Evolutionary conservation across 345 rosid species (phyloP).

Genomic region (Salix arbutifolia): DNA sequence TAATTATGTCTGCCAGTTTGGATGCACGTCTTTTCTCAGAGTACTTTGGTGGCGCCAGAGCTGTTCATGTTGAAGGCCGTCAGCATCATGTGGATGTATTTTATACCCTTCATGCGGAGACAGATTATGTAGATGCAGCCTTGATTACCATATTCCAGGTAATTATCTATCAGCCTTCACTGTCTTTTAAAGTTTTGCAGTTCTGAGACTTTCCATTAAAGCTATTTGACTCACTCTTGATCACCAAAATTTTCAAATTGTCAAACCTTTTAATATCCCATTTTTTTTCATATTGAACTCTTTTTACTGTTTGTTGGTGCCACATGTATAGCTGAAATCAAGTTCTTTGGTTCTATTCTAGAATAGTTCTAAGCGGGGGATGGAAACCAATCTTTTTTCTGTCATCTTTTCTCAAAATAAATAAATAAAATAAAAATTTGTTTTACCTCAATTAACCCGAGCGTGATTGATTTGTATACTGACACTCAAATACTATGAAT

Average conservation of each 20-base stretch:
- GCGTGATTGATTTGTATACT: background rate
- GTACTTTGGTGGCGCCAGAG: conserved; percentile 81
- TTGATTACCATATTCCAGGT: conserved; percentile 84
- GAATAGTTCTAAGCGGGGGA: no score
- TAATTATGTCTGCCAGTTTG: conserved; percentile 97
- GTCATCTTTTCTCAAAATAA: no score
- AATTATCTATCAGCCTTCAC: conserved; percentile 14
- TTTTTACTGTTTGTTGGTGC: background rate
- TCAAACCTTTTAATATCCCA: background rate
- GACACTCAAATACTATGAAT: background rate
- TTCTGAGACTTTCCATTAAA: background rate
- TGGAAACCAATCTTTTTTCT: background rate
- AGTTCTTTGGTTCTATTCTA: background rate
- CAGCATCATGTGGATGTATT: conserved; percentile 77
- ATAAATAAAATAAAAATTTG: no score
- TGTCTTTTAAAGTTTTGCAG: background rate
- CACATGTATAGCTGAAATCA: background rate
- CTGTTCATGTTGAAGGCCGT: conserved; percentile 79
- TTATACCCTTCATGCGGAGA: conserved; percentile 56
- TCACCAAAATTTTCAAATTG: background rate
- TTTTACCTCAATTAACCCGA: background rate
- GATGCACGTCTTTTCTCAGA: conserved; percentile 82
- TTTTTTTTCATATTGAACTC: background rate
- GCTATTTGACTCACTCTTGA: background rate
- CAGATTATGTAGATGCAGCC: conserved; percentile 81